Conservation (phyloP, 2,329 filamentous ascomycete species). For the Lachnellula suecica region DNA sequence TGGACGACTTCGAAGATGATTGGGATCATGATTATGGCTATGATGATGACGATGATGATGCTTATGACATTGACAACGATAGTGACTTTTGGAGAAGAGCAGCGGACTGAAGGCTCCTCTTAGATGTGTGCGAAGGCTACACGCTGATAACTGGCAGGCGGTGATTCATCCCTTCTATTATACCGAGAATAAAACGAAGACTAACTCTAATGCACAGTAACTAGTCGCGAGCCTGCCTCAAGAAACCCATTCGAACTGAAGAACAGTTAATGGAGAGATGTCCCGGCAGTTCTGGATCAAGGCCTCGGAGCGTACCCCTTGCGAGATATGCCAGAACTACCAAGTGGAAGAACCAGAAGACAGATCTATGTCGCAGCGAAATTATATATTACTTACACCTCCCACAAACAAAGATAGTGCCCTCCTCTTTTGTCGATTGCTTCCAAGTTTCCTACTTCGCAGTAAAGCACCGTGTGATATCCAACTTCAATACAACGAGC, state of each 20-base stretch:
- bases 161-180: conserved; percentile 11
- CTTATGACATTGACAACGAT: conserved; percentile 7
- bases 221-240: conserved; percentile 6
- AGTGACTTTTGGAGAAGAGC: conserved; percentile 13
- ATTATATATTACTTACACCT: too few relatives aligned
- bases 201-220: conserved; percentile 10
- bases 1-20: conserved; percentile 10
- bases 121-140: conserved; percentile 4
- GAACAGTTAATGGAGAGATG: too few relatives aligned
- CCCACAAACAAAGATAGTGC: too few relatives aligned
- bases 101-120: conserved; percentile 6
- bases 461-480: too few relatives aligned
- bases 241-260: conserved; percentile 2
- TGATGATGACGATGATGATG: conserved; percentile 3
- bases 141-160: conserved; percentile 7
- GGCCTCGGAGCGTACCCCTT: too few relatives aligned
- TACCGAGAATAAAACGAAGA: conserved; percentile 6
- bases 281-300: too few relatives aligned
- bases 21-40: conserved; percentile 3
- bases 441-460: too few relatives aligned
- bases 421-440: too few relatives aligned
- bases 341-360: too few relatives aligned
- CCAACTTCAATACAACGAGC: too few relatives aligned
- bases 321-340: too few relatives aligned
- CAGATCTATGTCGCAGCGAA: too few relatives aligned